phyloP scores from a whole-genome alignment of 768 basidiomycete species.

The Russula abietina region DNA sequence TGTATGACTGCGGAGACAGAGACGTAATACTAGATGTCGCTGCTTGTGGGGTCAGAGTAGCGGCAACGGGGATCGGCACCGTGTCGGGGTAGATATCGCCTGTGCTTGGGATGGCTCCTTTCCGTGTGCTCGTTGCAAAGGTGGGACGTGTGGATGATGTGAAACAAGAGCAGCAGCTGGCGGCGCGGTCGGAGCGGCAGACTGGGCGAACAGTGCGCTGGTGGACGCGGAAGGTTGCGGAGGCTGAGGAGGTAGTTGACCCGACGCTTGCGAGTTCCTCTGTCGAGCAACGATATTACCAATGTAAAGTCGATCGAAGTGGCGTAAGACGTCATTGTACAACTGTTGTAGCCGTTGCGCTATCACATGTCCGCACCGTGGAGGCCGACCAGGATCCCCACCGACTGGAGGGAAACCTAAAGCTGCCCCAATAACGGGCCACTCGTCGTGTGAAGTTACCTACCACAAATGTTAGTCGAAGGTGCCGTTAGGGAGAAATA shows the following conservation, averaged over 20 bases:
- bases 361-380: too few species aligned
- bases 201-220: background rate
- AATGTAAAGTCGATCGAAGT: conserved; percentile 13
- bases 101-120: conserved; percentile 18
- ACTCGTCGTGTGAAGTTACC: conserved; percentile 14
- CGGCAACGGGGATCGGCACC: conserved; percentile 1
- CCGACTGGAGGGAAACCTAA: too few species aligned
- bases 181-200: background rate
- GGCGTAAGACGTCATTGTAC: too few species aligned
- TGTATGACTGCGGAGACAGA: conserved; percentile 36
- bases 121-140: conserved; percentile 7
- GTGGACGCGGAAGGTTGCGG: background rate
- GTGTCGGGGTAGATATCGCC: conserved; percentile 17
- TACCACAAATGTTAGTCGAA: background rate
- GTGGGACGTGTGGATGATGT: conserved; percentile 1
- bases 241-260: conserved; percentile 1
- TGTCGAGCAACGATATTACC: background rate
- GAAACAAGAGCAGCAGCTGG: background rate
- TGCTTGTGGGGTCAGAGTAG: conserved; percentile 21
- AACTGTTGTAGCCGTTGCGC: too few species aligned
- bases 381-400: too few species aligned
- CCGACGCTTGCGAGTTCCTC: background rate
- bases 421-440: conserved; percentile 7
- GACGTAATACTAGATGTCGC: conserved; percentile 19
- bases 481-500: background rate